Evolutionary conservation across 2,329 filamentous ascomycete genomes (phyloP).

Genomic region (Fusarium sp.): DNA sequence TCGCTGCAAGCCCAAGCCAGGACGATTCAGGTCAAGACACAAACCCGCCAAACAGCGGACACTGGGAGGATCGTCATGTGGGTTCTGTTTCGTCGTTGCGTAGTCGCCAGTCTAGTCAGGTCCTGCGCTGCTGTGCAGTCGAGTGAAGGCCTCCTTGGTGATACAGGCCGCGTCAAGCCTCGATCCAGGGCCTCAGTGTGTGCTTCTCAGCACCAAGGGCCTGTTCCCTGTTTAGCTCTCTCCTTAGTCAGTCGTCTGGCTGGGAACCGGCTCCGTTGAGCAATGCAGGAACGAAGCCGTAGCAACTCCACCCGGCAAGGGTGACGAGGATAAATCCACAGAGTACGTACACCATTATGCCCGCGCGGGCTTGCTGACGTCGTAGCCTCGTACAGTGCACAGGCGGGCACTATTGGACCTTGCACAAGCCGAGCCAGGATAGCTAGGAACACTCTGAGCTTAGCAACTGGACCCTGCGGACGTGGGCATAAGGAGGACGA

Average conservation of each 20-base stretch:
- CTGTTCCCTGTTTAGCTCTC: slow-evolving; percentile 28
- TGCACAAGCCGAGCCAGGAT: slow-evolving; percentile 14
- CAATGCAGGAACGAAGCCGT: slow-evolving; percentile 44
- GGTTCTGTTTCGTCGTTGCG: slow-evolving; percentile 30
- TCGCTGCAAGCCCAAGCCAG: slow-evolving; percentile 17
- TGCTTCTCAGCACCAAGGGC: slow-evolving; percentile 23
- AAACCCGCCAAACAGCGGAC: slow-evolving; percentile 22
- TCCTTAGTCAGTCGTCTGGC: slow-evolving; percentile 26
- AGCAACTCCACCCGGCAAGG: slow-evolving; percentile 33
- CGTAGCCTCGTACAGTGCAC: slow-evolving; percentile 22
- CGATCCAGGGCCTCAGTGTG: slow-evolving; percentile 26
- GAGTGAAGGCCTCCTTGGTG: slow-evolving; percentile 16
- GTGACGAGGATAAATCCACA: slow-evolving; percentile 31
- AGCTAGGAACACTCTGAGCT: slow-evolving; percentile 12
- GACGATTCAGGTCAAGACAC: slow-evolving; percentile 17
- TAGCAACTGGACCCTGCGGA: slow-evolving; percentile 11
- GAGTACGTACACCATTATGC: slow-evolving; percentile 19
- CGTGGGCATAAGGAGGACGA: neutral
- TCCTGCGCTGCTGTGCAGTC: slow-evolving; percentile 9
- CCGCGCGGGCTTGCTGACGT: slow-evolving; percentile 32
- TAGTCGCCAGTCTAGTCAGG: slow-evolving; percentile 17
- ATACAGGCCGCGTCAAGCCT: slow-evolving; percentile 26
- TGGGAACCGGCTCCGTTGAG: slow-evolving; percentile 36
- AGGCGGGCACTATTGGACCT: slow-evolving; percentile 1
- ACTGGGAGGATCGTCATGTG: slow-evolving; percentile 32